Conservation (phyloP, 805 yeast genomes). For the Spathaspora sp. region DNA sequence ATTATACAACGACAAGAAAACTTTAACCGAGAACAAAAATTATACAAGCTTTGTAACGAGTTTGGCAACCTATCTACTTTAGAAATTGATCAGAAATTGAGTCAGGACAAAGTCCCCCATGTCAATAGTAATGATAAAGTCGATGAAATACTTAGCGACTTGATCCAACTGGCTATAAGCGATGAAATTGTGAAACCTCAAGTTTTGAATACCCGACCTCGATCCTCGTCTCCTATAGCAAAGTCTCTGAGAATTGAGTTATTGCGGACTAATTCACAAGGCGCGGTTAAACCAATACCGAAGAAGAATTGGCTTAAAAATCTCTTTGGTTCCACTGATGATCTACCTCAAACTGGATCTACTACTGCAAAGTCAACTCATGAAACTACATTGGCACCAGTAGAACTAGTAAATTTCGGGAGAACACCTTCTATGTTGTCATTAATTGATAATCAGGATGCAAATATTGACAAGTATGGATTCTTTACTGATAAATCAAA, state of each 20-base stretch:
- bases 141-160: conserved; percentile 18
- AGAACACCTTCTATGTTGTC: neutral
- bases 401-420: conserved; percentile 4
- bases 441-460: neutral
- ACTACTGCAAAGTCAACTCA: neutral
- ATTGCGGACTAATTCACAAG: neutral
- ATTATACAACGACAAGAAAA: conserved; percentile 30
- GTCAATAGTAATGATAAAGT: conserved; percentile 10
- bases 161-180: conserved; percentile 28
- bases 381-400: conserved; percentile 2
- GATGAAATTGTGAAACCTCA: conserved; percentile 12
- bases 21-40: conserved; percentile 29
- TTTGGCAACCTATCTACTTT: conserved; percentile 32
- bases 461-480: conserved; percentile 46
- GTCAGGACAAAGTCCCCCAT: conserved; percentile 6
- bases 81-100: conserved; percentile 31
- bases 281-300: neutral
- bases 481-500: conserved; percentile 30
- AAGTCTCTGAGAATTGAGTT: neutral
- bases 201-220: neutral
- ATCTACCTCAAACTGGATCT: neutral
- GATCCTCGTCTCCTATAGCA: neutral
- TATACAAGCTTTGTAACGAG: conserved; percentile 29
- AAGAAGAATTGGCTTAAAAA: conserved; percentile 5
- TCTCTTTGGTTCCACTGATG: conserved; percentile 4